Evolutionary conservation across 2,329 filamentous ascomycete genomes (phyloP), one percentile per base, ranked within the genome.

Genomic region (Myriosclerotinia scirpicola): DNA sequence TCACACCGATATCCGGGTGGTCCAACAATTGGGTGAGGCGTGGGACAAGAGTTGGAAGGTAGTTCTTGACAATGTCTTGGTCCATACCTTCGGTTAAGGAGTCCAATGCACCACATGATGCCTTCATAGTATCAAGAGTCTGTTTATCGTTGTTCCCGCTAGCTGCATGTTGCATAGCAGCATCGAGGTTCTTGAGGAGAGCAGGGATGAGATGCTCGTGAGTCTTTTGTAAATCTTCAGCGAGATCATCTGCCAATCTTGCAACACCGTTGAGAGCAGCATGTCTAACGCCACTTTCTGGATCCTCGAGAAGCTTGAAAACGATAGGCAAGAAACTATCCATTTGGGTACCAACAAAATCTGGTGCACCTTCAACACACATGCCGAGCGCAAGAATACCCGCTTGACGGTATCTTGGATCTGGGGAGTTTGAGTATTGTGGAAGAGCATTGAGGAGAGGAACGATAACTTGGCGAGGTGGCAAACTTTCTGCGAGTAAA

Each of bases 341-440:
- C 69, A 98, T 86, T 80, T 99, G 95, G 26, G 93, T 97, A 70
- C 92, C 92, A 75, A 98, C 93, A 80, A 98, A 99, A 78, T 99
- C 95, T 20, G 95, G 95, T 40, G 95, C 94, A 73, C 95, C 95
- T 82, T 98, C 95, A 64, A 97, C 94, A 73, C 92, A 94, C 82
- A 94, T 96, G 68, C 94, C 94, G 6, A 99, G 85, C 59, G 94
- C 90, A 69, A 98, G 84, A 76, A 98, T 95, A 79, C 91, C 93
- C 65, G 94, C 93, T 79, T 94, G 91, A 68, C 94, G 89, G 80
- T 90, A 90, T 73, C 92, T 88, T 46, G 93, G 85, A 75, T 96
- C 85, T 68, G 84, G 80, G 76, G 87, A 89, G 73, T 85, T 85
- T 72, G 94, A 92, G 76, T 95, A 97, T 72, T 86, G 85, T 48